Evolutionary conservation across 768 basidiomycete genomes (phyloP), one percentile per base, ranked within the genome.

Genomic region (Rubroboletus satanas): DNA sequence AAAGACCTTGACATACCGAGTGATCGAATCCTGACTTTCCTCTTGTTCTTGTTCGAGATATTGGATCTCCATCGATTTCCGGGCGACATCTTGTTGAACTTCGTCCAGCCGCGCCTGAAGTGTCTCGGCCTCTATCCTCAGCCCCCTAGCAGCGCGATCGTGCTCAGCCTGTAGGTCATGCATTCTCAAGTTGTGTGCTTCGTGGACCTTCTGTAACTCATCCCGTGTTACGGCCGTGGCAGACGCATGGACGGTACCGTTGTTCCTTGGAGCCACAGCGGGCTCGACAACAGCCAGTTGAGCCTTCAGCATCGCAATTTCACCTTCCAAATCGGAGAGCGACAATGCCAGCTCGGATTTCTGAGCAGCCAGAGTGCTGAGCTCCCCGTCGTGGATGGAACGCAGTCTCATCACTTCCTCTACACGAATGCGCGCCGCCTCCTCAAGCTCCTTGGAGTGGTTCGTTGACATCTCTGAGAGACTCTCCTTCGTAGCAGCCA

Each of bases 111-210:
- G 81, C 28, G 64, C 57, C 53, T 77, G 71, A 12, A 82, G 73
- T 10, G 69, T 71, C 35, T 85, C 83, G 8, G 90, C 75, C 62
- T 90, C 79, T 35, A 79, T 79, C 63, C 72, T 77, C 47, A 86
- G 51, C 37, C 61, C 74, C 60, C 80, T 81, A 45, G 83, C 66
- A 28, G 73, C 74, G 60, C 83, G 84, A 31, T 84, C 83, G 63
- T 88, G 82, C 21, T 80, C 81, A 15, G 84, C 83, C 66, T 87
- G 77, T 51, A 92, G 59, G 70, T 93, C 90, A 49, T 84, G 74
- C 60, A 94, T 67, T 74, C 87, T 93, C 58, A 87, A 75, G 66
- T 88, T 89, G 69, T 94, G 92, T 6, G 92, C 92, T 68, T 90
- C 87, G 59, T 93, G 88, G 65, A 90, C 72, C 64, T 78, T 81